A percentile compares a stretch with the other conserved stretches of the same genome.
These are phyloP conservation scores for Cyclaneusma minus DNA, from an alignment of 2,329 filamentous ascomycete genomes.

Conservation along the genomic window DNA sequence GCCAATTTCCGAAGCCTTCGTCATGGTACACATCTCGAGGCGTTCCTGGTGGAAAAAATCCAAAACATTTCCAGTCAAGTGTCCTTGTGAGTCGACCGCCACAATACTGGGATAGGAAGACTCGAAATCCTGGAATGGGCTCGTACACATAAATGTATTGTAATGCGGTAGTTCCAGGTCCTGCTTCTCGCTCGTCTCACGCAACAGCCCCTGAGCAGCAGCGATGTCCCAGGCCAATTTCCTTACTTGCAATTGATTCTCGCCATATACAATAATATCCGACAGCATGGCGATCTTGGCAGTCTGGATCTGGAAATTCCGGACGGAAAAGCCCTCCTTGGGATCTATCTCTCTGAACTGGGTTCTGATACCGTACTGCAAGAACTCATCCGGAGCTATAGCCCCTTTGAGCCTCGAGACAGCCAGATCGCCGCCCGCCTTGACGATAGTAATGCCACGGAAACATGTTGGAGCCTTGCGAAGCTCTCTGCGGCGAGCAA, in stretches of 20 bases:
- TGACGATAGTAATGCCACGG: slow-evolving; percentile 71
- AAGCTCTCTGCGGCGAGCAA: slow-evolving; percentile 55
- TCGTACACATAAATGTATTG: slow-evolving; percentile 67
- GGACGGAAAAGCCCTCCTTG: slow-evolving; percentile 78
- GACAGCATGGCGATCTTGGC: slow-evolving; percentile 78
- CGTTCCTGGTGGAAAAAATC: slow-evolving; percentile 87
- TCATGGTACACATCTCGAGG: slow-evolving; percentile 87
- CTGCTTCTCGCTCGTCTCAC: slow-evolving; percentile 42
- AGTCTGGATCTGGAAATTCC: slow-evolving; percentile 93
- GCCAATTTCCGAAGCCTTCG: slow-evolving; percentile 73
- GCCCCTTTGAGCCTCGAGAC: slow-evolving; percentile 72
- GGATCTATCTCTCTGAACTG: slow-evolving; percentile 77
- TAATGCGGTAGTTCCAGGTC: slow-evolving; percentile 46
- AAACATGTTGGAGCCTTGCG: slow-evolving; percentile 61
- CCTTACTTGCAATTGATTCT: slow-evolving; percentile 43
- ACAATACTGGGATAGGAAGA: slow-evolving; percentile 53
- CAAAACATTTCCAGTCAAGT: slow-evolving; percentile 59
- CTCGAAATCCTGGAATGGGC: slow-evolving; percentile 58
- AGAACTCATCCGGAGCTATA: slow-evolving; percentile 64
- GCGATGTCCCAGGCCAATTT: slow-evolving; percentile 56
- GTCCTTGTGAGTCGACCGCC: slow-evolving; percentile 56
- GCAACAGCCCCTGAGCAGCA: slow-evolving; percentile 62
- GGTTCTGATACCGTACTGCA: slow-evolving; percentile 35
- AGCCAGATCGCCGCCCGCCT: slow-evolving; percentile 68
- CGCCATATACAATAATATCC: slow-evolving; percentile 85